Base-by-base conservation (phyloP, 345 rosid genomes). In the Aegle marmelos region DNA sequence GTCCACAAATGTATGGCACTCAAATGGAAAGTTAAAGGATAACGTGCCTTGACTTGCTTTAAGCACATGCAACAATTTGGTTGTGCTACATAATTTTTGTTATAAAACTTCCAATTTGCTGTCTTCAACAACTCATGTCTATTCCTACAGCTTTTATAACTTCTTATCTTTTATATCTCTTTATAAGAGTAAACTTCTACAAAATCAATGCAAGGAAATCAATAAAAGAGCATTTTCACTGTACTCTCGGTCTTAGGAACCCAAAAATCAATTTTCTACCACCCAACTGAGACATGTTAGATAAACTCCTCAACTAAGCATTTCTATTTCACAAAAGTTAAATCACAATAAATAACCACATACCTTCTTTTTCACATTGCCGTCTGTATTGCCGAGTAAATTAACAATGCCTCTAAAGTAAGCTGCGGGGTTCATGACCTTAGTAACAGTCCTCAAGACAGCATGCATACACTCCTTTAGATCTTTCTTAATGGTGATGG, bases 351-450 rank as follows among this genome's bases (percentile, higher is more conserved):
- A 33, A 70, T 13, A 28, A 78, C 50, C 63, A 76, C 25, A 73
- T 89, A 95, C 98, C 99, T 94, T 96, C 83, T 83, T 92, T 72
- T 82, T 83, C 84, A 90, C 91, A 58, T 76, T 82, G 78, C 70
- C 80, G 82, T 94, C 94, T 9, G 88, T 76, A 80, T 83, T 81
- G 76, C 87, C 77, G 74, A 96, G 92, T 83, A 96, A 90, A 86
- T 78, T 89, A 68, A 82, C 84, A 76, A 94, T 87, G 83, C 87
- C 89, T 65, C 78, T 85, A 82, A 96, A 96, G 87, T 88, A 94
- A 54, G 95, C 76, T 17, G 92, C 83, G 24, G 94, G 98, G 70
- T 75, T 78, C 91, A 94, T 91, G 67, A 75, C 86, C 59, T 60
- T 78, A 2, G 92, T 90, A 57, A 87, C 81, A 73, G 83, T 79